Evolutionary conservation across 108 stramenopile species (phyloP), one percentile per base, ranked within the genome.

Genomic region (Skeletonema potamos): DNA sequence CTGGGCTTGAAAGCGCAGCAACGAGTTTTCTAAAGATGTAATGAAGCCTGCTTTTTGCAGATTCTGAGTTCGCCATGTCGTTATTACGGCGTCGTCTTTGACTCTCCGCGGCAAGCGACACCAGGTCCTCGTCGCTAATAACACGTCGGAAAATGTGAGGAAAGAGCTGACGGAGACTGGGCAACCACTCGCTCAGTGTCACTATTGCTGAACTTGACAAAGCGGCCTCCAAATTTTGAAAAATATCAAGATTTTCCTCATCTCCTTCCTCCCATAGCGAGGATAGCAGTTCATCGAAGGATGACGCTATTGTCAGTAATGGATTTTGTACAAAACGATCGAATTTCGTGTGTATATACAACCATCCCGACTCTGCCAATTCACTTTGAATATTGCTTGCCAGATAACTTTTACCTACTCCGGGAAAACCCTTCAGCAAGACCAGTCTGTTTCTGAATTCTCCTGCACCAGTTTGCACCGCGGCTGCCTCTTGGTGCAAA

Each of bases 271-370:
- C 58, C 15, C 11, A 34, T 22, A 59, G 37, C 58, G 43, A 59
- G 8, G 58, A 2, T 46, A 59, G 43, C 41, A 59, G 43, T 39
- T 46, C 58, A 44, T 59, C 58, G 22, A 51, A 51, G 22, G 48
- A 51, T 51, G 48, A 51, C 8, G 48, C 48, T 6, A 51, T 51
- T 22, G 48, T 51, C 22, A 51, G 48, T 20, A 51, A 51, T 24
- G 48, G 48, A 22, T 51, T 51, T 51, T 6, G 48, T 51, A 51
- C 48, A 51, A 51, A 51, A 22, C 48, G 48, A 51, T 51, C 48
- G n/a, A 51, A 51, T 17, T 51, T 51, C 48, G 48, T 51, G 7
- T 51, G 48, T 22, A 51, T 20, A 51, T 22, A 51, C 48, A 51
- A 51, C 48, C 48, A 51, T 22, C 48, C 48, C 22, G 48, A 51